Evolutionary conservation across 83 land plant genomes (phyloP).

Genomic region (Isoetes engelmannii): DNA sequence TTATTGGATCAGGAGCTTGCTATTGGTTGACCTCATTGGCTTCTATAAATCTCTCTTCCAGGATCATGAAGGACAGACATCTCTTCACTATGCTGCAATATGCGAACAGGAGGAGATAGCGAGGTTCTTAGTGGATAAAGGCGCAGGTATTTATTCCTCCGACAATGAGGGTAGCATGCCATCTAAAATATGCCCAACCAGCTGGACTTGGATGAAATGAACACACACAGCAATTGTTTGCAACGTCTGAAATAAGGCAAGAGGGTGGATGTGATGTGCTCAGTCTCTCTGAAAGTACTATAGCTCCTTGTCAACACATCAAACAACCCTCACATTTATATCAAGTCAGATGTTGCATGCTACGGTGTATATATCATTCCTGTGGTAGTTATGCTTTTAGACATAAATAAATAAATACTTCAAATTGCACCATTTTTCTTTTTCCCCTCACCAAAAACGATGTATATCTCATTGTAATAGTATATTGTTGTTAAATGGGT

Average conservation of each 20-base stretch:
- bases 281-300: background rate
- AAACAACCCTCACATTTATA: background rate
- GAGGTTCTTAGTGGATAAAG: conserved; percentile 41
- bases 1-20: background rate
- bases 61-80: conserved; percentile 65
- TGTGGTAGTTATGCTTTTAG: too few relatives aligned
- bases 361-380: background rate
- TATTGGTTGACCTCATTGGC: background rate
- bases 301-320: background rate
- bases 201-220: conserved; percentile 21
- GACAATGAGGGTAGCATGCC: conserved; percentile 51
- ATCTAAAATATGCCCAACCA: conserved; percentile 26
- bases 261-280: too few relatives aligned
- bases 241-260: too few relatives aligned
- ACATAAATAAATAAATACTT: too few relatives aligned
- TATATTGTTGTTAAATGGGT: too few relatives aligned
- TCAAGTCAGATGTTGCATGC: background rate
- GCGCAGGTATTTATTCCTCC: conserved; percentile 31
- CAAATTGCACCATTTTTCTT: too few relatives aligned
- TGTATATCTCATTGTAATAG: too few relatives aligned
- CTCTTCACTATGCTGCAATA: conserved; percentile 58
- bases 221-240: too few relatives aligned
- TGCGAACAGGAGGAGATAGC: conserved; percentile 60
- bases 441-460: too few relatives aligned
- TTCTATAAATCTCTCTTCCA: conserved; percentile 5